These are phyloP conservation scores for Ceratocystis lukuohia DNA, from an alignment of 2,329 filamentous ascomycete genomes.

Conservation along the genomic window DNA sequence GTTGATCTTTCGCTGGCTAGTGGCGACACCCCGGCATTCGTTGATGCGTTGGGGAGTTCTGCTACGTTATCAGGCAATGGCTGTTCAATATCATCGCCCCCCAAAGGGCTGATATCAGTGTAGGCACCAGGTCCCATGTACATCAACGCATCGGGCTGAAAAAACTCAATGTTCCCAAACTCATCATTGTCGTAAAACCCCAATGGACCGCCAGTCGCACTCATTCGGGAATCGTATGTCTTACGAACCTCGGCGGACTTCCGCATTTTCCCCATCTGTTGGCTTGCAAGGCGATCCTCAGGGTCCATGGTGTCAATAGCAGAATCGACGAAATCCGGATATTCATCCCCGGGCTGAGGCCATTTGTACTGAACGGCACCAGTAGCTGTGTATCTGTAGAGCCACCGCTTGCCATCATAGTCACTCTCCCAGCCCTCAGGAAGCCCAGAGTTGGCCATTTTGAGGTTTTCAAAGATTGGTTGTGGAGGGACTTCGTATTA, in stretches of 20 bases:
- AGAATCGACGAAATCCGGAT: conserved; percentile 36
- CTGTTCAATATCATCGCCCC: conserved; percentile 27
- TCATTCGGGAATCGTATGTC: conserved; percentile 21
- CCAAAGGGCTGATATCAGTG: conserved; percentile 34
- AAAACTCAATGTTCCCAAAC: conserved; percentile 30
- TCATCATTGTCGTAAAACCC: conserved; percentile 25
- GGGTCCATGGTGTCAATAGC: conserved; percentile 30
- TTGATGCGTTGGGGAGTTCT: not conserved
- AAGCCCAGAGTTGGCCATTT: conserved; percentile 30
- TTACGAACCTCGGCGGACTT: conserved; percentile 25
- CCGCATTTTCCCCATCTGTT: conserved; percentile 29
- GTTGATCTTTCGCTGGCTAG: conserved; percentile 15
- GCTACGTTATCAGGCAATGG: not conserved
- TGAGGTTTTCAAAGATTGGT: conserved; percentile 20
- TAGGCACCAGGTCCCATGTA: conserved; percentile 37
- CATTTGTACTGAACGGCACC: conserved; percentile 44
- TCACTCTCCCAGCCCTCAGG: conserved; percentile 44
- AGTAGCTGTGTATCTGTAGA: conserved; percentile 42
- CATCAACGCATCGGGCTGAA: conserved; percentile 41
- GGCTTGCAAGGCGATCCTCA: conserved; percentile 41
- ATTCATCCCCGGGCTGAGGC: conserved; percentile 44
- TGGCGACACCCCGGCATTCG: not conserved
- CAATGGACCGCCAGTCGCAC: conserved; percentile 21
- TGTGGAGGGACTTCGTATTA: not conserved
- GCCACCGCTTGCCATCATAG: conserved; percentile 45